Evolutionary conservation across 139 green algal genomes (phyloP).

Genomic region (Spirogloea muscicola): DNA sequence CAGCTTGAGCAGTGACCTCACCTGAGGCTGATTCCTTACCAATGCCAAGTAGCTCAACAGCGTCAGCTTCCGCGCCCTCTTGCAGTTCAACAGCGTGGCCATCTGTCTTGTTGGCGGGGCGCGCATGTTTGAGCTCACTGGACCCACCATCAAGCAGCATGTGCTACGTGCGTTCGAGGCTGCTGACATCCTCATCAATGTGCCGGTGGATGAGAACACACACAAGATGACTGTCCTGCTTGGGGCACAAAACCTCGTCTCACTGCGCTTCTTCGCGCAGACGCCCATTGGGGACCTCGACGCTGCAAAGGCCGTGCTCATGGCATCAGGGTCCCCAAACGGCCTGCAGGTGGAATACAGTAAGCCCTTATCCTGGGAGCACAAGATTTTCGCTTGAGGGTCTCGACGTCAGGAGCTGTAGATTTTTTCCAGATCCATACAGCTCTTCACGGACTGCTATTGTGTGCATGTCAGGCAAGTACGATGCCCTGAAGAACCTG

Average conservation of each 20-base stretch:
- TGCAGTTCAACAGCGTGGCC: no score
- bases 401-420: no score
- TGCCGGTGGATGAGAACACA: constrained; percentile 27
- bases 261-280: constrained; percentile 17
- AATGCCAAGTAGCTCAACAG: no score
- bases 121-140: constrained; percentile 40
- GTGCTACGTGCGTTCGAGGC: constrained; percentile 24
- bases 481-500: no score
- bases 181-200: constrained; percentile 29
- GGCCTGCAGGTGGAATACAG: constrained; percentile 18
- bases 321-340: constrained; percentile 8
- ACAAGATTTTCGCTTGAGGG: no score
- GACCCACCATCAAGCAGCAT: constrained; percentile 21
- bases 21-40: no score
- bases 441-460: no score
- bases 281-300: background rate
- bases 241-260: constrained; percentile 1
- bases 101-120: constrained; percentile 41
- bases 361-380: no score
- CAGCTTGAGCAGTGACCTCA: no score
- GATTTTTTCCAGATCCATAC: no score
- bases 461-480: no score
- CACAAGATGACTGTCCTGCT: constrained; percentile 26
- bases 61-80: no score
- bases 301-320: background rate